Evolutionary conservation across 2,329 filamentous ascomycete species (phyloP).

Genomic region (Pseudogymnoascus sp.): DNA sequence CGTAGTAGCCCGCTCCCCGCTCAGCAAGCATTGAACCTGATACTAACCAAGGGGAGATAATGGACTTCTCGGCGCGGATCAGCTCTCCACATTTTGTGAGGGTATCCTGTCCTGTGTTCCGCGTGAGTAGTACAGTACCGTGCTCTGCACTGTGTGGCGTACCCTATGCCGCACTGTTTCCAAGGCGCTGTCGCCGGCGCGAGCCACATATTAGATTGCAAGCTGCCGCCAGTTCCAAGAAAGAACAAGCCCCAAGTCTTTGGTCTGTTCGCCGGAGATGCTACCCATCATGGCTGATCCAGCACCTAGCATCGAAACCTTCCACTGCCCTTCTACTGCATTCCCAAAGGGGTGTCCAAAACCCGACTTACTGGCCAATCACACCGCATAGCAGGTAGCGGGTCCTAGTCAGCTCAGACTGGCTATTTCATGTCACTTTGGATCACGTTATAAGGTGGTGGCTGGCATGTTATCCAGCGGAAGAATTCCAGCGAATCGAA

Average conservation of each 20-base stretch:
- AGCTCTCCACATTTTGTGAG: not conserved
- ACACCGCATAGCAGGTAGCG: not conserved
- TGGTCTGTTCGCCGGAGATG: not conserved
- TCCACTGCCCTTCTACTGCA: not conserved
- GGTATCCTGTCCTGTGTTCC: not conserved
- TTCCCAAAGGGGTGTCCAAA: not conserved
- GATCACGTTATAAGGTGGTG: not conserved
- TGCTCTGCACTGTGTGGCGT: not conserved
- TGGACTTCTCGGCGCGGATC: not conserved
- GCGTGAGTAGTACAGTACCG: not conserved
- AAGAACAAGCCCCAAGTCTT: conserved; percentile 3
- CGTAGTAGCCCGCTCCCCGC: not conserved
- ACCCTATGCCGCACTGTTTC: not conserved
- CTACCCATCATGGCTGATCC: not conserved
- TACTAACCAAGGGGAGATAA: not conserved
- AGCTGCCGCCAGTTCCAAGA: not conserved
- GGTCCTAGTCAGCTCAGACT: not conserved
- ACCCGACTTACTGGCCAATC: not conserved
- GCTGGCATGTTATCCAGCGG: not conserved
- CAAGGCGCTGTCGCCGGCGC: not conserved
- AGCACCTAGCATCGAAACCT: not conserved
- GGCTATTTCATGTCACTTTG: not conserved
- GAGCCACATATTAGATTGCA: not conserved
- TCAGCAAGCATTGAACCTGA: not conserved
- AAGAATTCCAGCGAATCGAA: not conserved